phyloP scores from a whole-genome alignment of 352 stramenopile species.

The Pythium sp. region DNA sequence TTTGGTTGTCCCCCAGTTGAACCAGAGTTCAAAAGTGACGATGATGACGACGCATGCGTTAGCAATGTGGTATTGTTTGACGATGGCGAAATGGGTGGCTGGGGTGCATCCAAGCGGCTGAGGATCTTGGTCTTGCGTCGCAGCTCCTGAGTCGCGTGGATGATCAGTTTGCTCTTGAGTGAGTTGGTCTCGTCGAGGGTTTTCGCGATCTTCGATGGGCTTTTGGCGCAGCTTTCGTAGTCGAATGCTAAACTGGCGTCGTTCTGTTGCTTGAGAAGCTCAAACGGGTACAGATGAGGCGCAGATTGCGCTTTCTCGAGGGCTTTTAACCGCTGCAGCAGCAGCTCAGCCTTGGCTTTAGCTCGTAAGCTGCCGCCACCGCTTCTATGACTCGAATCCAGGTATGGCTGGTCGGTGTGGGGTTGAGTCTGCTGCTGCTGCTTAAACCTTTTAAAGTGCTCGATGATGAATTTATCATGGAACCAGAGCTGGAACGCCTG shows the following conservation, averaged over 20 bases:
- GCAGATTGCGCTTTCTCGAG: constrained; percentile 28
- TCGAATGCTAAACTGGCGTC: constrained; percentile 41
- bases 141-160: constrained; percentile 32
- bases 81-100: not conserved
- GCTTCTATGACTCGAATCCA: not conserved
- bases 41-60: not conserved
- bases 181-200: constrained; percentile 18
- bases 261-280: constrained; percentile 35
- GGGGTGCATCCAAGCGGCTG: constrained; percentile 7
- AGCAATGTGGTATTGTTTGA: not conserved
- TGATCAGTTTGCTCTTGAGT: constrained; percentile 29
- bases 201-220: constrained; percentile 22
- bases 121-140: constrained; percentile 35
- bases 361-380: not conserved
- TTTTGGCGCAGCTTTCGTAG: constrained; percentile 39
- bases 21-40: not conserved
- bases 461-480: constrained; percentile 38
- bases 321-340: not conserved
- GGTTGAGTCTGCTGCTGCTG: constrained; percentile 11
- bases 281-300: constrained; percentile 44
- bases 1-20: not conserved
- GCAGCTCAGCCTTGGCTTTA: not conserved
- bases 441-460: constrained; percentile 25
- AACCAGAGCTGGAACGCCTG: constrained; percentile 58
- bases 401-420: not conserved